These are phyloP conservation scores for Rhodotorula sp. DNA, from an alignment of 1,284 basidiomycete species.

Conservation along the genomic window DNA sequence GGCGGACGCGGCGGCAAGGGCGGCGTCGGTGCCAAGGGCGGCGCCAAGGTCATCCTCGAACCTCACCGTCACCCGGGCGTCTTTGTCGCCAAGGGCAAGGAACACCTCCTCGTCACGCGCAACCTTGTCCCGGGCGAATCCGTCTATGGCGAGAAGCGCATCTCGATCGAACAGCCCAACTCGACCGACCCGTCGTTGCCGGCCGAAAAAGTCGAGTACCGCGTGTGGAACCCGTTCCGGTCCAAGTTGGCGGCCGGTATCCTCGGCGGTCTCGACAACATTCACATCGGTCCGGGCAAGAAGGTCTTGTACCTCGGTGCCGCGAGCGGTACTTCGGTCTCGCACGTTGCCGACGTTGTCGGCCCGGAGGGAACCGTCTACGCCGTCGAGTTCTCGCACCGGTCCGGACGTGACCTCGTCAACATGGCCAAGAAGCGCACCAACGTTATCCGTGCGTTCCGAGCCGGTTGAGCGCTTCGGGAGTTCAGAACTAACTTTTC, in stretches of 20 bases:
- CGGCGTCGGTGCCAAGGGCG: slow-evolving; percentile 63
- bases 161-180: slow-evolving; percentile 61
- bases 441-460: slow-evolving; percentile 93
- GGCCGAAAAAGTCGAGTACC: slow-evolving; percentile 89
- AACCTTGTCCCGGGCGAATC: slow-evolving; percentile 96
- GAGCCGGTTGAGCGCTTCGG: no score
- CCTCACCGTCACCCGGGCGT: slow-evolving; percentile 93
- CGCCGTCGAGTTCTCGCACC: slow-evolving; percentile 96
- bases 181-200: slow-evolving; percentile 61
- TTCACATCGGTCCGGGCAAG: slow-evolving; percentile 89
- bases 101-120: slow-evolving; percentile 95
- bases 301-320: slow-evolving; percentile 98
- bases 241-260: slow-evolving; percentile 97
- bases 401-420: slow-evolving; percentile 95
- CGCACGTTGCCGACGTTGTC: slow-evolving; percentile 97
- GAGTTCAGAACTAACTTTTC: background rate
- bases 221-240: slow-evolving; percentile 99
- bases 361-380: slow-evolving; percentile 97
- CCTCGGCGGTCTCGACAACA: slow-evolving; percentile 89
- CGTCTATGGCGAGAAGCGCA: slow-evolving; percentile 92
- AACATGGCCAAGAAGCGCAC: slow-evolving; percentile 99
- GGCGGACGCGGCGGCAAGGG: slow-evolving; percentile 45
- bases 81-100: slow-evolving; percentile 63
- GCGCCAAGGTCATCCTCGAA: slow-evolving; percentile 77
- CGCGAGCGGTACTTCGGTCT: slow-evolving; percentile 92